Base-by-base conservation (phyloP, 2,329 filamentous ascomycete genomes). In the Chaetomium sp. region DNA sequence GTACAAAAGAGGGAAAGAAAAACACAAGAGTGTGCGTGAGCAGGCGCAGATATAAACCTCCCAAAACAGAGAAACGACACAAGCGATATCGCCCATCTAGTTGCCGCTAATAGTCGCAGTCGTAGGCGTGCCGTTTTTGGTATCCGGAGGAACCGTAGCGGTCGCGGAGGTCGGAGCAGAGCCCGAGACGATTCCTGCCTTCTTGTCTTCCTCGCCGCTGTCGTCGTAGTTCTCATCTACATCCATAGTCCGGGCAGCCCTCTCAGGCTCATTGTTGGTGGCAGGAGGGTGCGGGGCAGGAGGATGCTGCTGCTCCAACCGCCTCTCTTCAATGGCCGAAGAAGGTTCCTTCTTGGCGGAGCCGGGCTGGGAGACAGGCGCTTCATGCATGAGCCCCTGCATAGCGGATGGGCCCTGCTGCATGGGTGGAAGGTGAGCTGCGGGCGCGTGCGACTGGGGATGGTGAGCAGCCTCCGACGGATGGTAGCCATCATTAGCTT, bases 151-250 rank as follows among this genome's bases (percentile, higher is more conserved):
- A 4, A 74, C 70, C 8, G 76, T 74, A 11, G 79, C 72, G 1
- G 72, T 27, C 19, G 19, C 77, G 7, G 76, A 72, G 1, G 73
- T 77, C 8, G 76, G 72, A 5, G 71, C 72, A 11, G 72, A 68
- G 0, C 72, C 68, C 12, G 70, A 66, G 44, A 66, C 64, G 11
- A 68, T 64, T 2, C 66, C 69, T 1, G 70, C 68, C 69, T 86
- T 86, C 74, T 86, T 86, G 55, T 94, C 87, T 57, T 96, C 92
- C 62, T 95, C 91, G 4, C 84, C 89, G 55, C 91, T 92, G 66
- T 97, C 92, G 69, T 97, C 92, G 66, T 99, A 97, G 69, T 97
- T 88, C 70, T 99, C 94, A 64, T 99, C 91, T 19, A 97, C 89
- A 6, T 97, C 92, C 84, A 99, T 95, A 72, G 95, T 95, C 27